These are phyloP conservation scores for Cystofilobasidium macerans DNA, from an alignment of 768 basidiomycete genomes.

Conservation along the genomic window DNA sequence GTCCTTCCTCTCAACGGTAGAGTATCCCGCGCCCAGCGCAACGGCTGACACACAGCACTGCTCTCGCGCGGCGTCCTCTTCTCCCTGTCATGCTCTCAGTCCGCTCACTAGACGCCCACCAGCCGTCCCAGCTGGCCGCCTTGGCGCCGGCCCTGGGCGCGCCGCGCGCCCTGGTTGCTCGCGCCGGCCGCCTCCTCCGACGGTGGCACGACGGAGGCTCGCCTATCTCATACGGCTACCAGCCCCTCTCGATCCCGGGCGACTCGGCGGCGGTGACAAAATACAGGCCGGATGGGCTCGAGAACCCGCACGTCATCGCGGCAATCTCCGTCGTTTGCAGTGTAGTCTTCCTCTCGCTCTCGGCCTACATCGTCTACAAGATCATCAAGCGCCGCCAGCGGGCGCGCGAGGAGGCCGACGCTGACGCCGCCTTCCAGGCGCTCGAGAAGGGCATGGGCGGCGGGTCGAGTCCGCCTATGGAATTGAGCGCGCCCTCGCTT, in stretches of 20 bases:
- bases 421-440: not conserved
- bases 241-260: not conserved
- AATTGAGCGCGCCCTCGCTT: not conserved
- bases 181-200: not conserved
- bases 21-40: too few relatives aligned
- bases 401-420: not conserved
- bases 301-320: not conserved
- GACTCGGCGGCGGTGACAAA: not conserved
- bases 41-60: too few relatives aligned
- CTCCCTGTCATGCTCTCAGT: too few relatives aligned
- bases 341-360: not conserved
- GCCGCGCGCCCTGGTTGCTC: too few relatives aligned
- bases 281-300: not conserved
- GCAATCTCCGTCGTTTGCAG: not conserved
- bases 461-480: not conserved
- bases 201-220: not conserved
- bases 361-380: not conserved
- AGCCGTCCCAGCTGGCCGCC: too few relatives aligned
- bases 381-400: not conserved
- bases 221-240: not conserved
- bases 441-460: conserved; percentile 4
- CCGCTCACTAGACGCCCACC: too few relatives aligned
- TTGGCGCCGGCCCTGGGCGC: too few relatives aligned
- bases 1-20: too few relatives aligned
- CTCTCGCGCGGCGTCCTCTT: too few relatives aligned